These are phyloP conservation scores for Fallopia convolvulus DNA, from an alignment of 148 eudicot species.

Conservation along the genomic window DNA sequence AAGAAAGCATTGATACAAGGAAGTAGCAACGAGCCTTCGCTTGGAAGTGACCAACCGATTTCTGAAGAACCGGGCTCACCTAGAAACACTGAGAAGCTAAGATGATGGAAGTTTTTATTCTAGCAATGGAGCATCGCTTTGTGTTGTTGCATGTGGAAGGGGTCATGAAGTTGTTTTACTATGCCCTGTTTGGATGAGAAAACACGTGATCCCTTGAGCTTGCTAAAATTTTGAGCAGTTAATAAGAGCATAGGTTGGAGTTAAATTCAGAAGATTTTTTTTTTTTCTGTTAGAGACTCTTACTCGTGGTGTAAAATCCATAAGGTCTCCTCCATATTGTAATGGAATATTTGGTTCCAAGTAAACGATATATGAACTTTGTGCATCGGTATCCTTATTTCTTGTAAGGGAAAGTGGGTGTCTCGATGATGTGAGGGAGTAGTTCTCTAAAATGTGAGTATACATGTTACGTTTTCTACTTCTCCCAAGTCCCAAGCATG, in stretches of 20 bases:
- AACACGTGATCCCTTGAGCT: constrained; percentile 3
- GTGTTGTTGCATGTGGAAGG: not conserved
- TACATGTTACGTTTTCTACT: no score
- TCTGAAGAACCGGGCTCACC: not conserved
- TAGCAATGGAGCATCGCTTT: not conserved
- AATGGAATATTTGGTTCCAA: not conserved
- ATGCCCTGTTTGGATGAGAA: not conserved
- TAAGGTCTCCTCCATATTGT: not conserved
- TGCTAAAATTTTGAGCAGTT: not conserved
- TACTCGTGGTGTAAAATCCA: not conserved
- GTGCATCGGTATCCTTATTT: not conserved
- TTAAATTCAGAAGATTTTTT: not conserved
- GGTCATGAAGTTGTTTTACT: not conserved
- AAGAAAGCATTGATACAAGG: constrained; percentile 6
- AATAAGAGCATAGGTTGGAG: not conserved
- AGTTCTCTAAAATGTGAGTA: not conserved
- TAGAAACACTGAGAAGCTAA: not conserved
- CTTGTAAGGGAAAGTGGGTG: not conserved
- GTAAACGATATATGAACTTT: not conserved
- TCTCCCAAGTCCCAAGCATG: not conserved
- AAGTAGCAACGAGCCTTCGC: not conserved
- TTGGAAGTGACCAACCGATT: not conserved
- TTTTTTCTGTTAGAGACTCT: not conserved
- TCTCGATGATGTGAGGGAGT: not conserved
- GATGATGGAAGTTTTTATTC: not conserved